These are phyloP conservation scores for Cardamine resedifolia DNA, from an alignment of 345 rosid genomes.

Conservation along the genomic window DNA sequence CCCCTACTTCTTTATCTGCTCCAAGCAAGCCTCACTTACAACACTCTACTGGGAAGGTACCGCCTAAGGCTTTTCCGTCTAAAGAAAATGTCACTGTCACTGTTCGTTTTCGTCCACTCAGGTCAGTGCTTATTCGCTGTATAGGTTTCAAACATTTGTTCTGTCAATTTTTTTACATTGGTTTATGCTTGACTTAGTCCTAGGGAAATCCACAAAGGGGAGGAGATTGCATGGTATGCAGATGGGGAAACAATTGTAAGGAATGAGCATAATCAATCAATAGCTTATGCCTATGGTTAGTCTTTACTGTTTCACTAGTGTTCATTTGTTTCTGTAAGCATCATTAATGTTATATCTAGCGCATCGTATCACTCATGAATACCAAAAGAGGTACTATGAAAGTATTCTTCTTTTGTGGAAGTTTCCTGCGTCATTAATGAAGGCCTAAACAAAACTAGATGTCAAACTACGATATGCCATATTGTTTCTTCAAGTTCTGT, in stretches of 20 bases:
- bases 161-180: constrained; percentile 23
- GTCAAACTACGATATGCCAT: neutral
- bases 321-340: constrained; percentile 20
- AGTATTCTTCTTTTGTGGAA: neutral
- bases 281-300: constrained; percentile 93
- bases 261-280: constrained; percentile 71
- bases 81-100: constrained; percentile 93
- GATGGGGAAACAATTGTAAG: constrained; percentile 93
- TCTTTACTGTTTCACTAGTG: constrained; percentile 16
- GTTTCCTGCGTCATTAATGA: constrained; percentile 1
- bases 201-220: constrained; percentile 87
- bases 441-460: neutral
- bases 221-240: constrained; percentile 98
- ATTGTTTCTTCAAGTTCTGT: constrained; percentile 17
- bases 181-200: constrained; percentile 52
- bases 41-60: constrained; percentile 10
- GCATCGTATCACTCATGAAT: neutral
- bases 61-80: constrained; percentile 48
- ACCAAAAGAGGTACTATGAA: neutral
- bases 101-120: constrained; percentile 92
- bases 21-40: constrained; percentile 59
- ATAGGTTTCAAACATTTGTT: neutral
- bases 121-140: constrained; percentile 45
- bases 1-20: constrained; percentile 84
- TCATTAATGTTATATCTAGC: neutral